Conservation (phyloP, 1,139 yeast genomes). For the Blastobotrys illinoisensis region DNA sequence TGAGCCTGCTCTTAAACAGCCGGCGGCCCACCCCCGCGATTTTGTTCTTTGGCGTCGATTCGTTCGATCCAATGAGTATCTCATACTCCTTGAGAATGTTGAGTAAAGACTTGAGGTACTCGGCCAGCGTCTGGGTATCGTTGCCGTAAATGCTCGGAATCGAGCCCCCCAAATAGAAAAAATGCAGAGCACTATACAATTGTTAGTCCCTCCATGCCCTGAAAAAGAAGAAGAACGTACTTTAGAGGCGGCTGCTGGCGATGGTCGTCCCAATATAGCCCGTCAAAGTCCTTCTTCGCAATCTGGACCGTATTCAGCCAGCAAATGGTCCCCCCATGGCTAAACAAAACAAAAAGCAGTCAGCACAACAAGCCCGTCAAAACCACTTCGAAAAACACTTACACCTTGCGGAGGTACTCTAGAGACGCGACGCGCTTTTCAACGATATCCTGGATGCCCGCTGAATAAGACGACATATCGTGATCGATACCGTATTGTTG, state of each 20-base stretch:
- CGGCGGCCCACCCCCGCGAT: slow-evolving; percentile 26
- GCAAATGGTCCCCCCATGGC: slow-evolving; percentile 20
- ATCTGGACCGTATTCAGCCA: slow-evolving; percentile 24
- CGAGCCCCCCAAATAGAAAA: slow-evolving; percentile 26
- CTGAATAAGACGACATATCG: slow-evolving; percentile 1
- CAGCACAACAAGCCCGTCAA: neutral
- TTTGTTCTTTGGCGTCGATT: slow-evolving; percentile 18
- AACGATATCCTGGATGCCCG: slow-evolving; percentile 14
- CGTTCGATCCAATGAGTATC: slow-evolving; percentile 16
- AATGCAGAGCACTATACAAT: slow-evolving; percentile 16
- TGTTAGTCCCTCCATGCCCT: neutral
- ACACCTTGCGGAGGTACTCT: slow-evolving; percentile 27
- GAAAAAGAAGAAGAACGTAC: slow-evolving; percentile 11
- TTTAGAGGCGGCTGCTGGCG: slow-evolving; percentile 15
- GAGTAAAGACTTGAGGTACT: slow-evolving; percentile 19
- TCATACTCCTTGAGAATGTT: slow-evolving; percentile 25
- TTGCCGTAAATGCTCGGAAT: slow-evolving; percentile 18
- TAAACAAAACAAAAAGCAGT: slow-evolving; percentile 3
- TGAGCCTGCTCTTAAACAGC: slow-evolving; percentile 22
- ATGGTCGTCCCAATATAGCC: slow-evolving; percentile 16
- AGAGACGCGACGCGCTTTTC: slow-evolving; percentile 22
- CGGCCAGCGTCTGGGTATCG: slow-evolving; percentile 16
- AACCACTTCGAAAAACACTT: slow-evolving; percentile 13
- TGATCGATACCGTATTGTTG: neutral
- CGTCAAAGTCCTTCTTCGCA: slow-evolving; percentile 21